phyloP scores from a whole-genome alignment of 2,329 filamentous ascomycete genomes.

The Basipetospora sp. region DNA sequence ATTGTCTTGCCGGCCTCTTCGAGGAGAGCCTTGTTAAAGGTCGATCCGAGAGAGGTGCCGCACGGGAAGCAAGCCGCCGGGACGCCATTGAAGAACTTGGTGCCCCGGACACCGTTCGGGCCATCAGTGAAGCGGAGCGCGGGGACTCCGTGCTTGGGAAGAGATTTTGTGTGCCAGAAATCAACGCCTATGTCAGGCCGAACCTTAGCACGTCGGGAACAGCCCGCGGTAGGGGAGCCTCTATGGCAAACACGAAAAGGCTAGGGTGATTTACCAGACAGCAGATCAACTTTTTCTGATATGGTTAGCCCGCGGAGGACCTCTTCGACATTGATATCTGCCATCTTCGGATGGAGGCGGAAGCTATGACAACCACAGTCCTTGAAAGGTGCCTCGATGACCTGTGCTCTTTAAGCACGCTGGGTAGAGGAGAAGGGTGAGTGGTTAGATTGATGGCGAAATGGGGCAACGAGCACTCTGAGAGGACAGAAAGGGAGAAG shows the following conservation, averaged over 20 bases:
- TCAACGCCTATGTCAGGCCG: slow-evolving; percentile 40
- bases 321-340: slow-evolving; percentile 38
- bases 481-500: too few relatives aligned
- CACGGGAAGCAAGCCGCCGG: slow-evolving; percentile 47
- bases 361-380: too few relatives aligned
- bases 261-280: slow-evolving; percentile 29
- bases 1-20: slow-evolving; percentile 35
- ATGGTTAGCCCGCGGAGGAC: slow-evolving; percentile 38
- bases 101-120: slow-evolving; percentile 54
- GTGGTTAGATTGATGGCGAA: too few relatives aligned
- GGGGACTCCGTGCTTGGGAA: slow-evolving; percentile 46
- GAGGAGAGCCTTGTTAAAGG: slow-evolving; percentile 40
- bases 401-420: too few relatives aligned
- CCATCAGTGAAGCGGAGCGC: slow-evolving; percentile 53
- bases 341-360: slow-evolving; percentile 20
- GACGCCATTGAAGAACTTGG: slow-evolving; percentile 51
- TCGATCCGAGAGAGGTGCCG: slow-evolving; percentile 41
- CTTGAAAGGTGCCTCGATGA: too few relatives aligned
- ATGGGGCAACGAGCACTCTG: too few relatives aligned
- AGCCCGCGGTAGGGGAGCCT: too few relatives aligned
- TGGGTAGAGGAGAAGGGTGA: too few relatives aligned
- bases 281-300: slow-evolving; percentile 37
- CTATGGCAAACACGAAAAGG: too few relatives aligned
- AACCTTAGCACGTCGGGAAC: too few relatives aligned
- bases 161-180: slow-evolving; percentile 53